A percentile compares a stretch with the other conserved stretches of the same genome.
These are phyloP conservation scores for Pyricularia pennisetigena DNA, from an alignment of 2,329 filamentous ascomycete species.

Conservation along the genomic window DNA sequence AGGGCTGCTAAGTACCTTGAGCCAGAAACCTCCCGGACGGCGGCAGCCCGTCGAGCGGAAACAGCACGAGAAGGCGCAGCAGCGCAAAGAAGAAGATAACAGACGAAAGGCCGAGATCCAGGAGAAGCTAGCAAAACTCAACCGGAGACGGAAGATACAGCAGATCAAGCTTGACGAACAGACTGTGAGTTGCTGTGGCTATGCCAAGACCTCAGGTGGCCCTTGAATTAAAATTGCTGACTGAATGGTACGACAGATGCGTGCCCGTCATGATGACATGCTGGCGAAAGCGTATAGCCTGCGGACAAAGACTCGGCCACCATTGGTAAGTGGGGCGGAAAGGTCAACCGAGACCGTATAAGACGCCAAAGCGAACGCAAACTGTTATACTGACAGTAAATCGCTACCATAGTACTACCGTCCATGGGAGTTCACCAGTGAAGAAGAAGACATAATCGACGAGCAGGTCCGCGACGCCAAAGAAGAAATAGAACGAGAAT, in stretches of 20 bases:
- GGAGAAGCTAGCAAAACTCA: conserved; percentile 49
- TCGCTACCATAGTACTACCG: conserved; percentile 59
- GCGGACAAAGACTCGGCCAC: conserved; percentile 60
- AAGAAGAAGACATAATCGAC: conserved; percentile 62
- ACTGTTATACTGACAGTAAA: not conserved
- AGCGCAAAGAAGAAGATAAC: conserved; percentile 63
- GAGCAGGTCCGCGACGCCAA: conserved; percentile 60
- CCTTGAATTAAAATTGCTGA: not conserved
- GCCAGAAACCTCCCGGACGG: conserved; percentile 51
- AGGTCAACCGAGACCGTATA: not conserved
- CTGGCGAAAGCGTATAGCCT: conserved; percentile 64
- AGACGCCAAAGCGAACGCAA: not conserved
- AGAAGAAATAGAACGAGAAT: conserved; percentile 53
- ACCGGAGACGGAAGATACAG: conserved; percentile 51
- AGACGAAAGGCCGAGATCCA: conserved; percentile 49
- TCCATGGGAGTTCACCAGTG: conserved; percentile 64
- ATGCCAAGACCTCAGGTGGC: not conserved
- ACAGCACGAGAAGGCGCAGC: conserved; percentile 65
- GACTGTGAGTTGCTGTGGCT: conserved; percentile 39
- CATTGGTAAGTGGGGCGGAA: conserved; percentile 49
- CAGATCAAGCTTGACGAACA: conserved; percentile 68
- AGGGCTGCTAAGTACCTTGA: conserved; percentile 66
- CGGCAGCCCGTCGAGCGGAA: conserved; percentile 74
- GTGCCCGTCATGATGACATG: conserved; percentile 61
- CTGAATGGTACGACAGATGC: conserved; percentile 49